Conservation (phyloP, 768 basidiomycete genomes). For the Udeniomyces megalosporus region DNA sequence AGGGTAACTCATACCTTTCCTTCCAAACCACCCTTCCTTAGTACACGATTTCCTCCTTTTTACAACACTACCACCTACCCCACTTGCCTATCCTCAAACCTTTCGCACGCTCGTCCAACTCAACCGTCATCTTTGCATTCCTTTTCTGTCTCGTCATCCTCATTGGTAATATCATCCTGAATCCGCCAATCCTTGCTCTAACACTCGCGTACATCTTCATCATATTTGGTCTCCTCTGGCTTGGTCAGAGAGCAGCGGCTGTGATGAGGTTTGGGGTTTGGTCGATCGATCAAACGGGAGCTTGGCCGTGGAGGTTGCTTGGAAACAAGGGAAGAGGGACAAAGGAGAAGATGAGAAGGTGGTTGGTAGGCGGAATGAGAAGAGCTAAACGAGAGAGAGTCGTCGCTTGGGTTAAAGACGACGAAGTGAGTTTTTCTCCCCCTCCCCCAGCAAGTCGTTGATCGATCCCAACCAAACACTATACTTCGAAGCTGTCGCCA, state of each 20-base stretch:
- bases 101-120: slow-evolving; percentile 31
- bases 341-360: not conserved
- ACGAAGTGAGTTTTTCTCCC: slow-evolving; percentile 32
- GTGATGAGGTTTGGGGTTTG: slow-evolving; percentile 44
- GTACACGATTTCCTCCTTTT: slow-evolving; percentile 45
- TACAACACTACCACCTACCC: slow-evolving; percentile 51
- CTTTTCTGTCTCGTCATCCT: slow-evolving; percentile 35
- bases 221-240: slow-evolving; percentile 30
- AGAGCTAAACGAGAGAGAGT: slow-evolving; percentile 40
- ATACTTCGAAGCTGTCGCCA: too few species aligned
- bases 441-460: not conserved
- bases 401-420: slow-evolving; percentile 46
- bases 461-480: too few species aligned
- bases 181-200: slow-evolving; percentile 13
- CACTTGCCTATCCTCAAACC: slow-evolving; percentile 35
- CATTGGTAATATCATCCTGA: slow-evolving; percentile 41
- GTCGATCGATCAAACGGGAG: slow-evolving; percentile 44
- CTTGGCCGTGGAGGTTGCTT: slow-evolving; percentile 32
- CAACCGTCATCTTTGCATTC: slow-evolving; percentile 34
- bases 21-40: too few species aligned
- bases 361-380: slow-evolving; percentile 36
- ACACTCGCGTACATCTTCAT: slow-evolving; percentile 47
- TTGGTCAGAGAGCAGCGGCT: slow-evolving; percentile 4
- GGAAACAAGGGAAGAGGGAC: not conserved
- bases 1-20: too few species aligned